A percentile compares a stretch with the other conserved stretches of the same genome.
Evolutionary conservation across 2,329 filamentous ascomycete genomes (phyloP).

Genomic region (Berkeleyomyces rouxiae): DNA sequence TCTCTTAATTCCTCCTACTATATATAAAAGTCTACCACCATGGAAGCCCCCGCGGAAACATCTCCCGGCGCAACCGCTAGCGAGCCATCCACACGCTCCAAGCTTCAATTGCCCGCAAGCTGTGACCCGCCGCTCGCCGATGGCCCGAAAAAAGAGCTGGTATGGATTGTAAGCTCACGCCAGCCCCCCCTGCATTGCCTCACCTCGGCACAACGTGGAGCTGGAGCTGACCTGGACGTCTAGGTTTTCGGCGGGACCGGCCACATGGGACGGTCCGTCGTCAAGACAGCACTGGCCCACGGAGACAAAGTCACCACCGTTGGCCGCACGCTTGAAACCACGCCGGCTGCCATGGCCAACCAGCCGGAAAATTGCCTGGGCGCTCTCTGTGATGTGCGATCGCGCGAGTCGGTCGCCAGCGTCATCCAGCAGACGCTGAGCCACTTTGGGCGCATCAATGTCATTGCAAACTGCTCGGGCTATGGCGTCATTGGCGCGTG

Average conservation of each 20-base stretch:
- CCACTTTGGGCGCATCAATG: conserved; percentile 67
- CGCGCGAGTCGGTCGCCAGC: conserved; percentile 56
- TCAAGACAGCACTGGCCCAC: conserved; percentile 63
- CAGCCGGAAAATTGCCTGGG: conserved; percentile 60
- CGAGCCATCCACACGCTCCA: conserved; percentile 15
- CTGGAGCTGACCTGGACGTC: not conserved
- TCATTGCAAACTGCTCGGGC: conserved; percentile 85
- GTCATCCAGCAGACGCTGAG: conserved; percentile 55
- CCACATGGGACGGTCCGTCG: conserved; percentile 83
- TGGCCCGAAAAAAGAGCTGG: conserved; percentile 54
- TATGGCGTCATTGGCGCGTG: conserved; percentile 92
- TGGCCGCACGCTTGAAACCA: conserved; percentile 66
- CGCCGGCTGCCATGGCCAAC: conserved; percentile 51
- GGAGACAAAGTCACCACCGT: conserved; percentile 77
- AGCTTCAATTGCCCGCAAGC: conserved; percentile 55
- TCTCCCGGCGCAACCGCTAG: not conserved
- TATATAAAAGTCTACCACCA: not conserved
- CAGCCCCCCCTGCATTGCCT: not conserved
- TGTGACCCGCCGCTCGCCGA: conserved; percentile 67
- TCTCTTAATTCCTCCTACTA: not conserved
- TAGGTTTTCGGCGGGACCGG: conserved; percentile 92
- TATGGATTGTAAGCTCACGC: conserved; percentile 61
- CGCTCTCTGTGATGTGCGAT: conserved; percentile 77
- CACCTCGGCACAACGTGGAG: not conserved
- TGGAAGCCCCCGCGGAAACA: not conserved